These are phyloP conservation scores for Pseudogymnoascus sp. DNA, from an alignment of 2,329 filamentous ascomycete species.

Conservation along the genomic window DNA sequence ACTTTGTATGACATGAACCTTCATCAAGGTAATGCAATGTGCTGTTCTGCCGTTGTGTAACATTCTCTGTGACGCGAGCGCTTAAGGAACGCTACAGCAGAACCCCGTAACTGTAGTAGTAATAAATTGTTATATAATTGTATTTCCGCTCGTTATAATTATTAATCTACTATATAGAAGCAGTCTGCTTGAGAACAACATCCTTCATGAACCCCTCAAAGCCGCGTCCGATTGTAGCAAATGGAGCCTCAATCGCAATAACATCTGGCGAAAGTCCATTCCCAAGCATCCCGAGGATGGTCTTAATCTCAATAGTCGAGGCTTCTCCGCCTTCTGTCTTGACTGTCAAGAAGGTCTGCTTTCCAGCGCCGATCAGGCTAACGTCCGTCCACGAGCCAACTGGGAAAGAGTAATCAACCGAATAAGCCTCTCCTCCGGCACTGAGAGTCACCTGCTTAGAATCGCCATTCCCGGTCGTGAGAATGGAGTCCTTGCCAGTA, in stretches of 20 bases:
- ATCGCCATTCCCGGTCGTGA: constrained; percentile 30
- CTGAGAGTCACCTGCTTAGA: constrained; percentile 33
- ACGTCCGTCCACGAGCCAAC: constrained; percentile 32
- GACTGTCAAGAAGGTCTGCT: constrained; percentile 30
- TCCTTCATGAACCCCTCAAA: constrained; percentile 19
- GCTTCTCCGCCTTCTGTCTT: constrained; percentile 6
- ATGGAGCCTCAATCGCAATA: constrained; percentile 22
- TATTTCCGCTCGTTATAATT: neutral
- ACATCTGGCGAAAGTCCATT: constrained; percentile 20
- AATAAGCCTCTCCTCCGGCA: constrained; percentile 32
- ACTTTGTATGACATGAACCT: neutral
- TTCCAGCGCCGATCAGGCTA: constrained; percentile 30
- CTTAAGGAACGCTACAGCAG: neutral
- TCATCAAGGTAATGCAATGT: neutral
- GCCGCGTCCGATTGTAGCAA: constrained; percentile 17
- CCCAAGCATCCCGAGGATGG: constrained; percentile 16
- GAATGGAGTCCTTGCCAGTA: constrained; percentile 37
- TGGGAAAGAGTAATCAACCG: constrained; percentile 36
- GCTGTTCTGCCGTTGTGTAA: neutral
- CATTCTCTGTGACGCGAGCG: neutral
- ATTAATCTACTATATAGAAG: neutral
- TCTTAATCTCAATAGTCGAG: constrained; percentile 17
- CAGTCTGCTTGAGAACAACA: constrained; percentile 11
- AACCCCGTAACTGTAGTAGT: neutral
- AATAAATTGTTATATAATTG: neutral